Base-by-base conservation (phyloP, 768 basidiomycete species). In the Pseudohyphozyma bogoriensis region DNA sequence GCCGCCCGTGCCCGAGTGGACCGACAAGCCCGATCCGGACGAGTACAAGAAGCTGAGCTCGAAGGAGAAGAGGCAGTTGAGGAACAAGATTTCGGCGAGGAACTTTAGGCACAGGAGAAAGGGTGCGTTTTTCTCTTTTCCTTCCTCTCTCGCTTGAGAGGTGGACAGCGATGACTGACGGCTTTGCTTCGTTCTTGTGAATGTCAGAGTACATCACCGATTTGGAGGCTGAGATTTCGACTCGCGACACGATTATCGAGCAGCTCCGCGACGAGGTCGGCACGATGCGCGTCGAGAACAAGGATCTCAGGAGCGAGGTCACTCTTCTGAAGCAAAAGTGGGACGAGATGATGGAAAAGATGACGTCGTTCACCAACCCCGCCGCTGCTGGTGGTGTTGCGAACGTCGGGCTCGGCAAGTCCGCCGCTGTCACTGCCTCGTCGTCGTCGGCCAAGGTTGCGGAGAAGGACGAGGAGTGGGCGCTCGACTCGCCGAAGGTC, bases 71-170 rank as follows among this genome's bases (percentile, higher is more conserved):
- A 77, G 95, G 12, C 93, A 97, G 73, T 77, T 97, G 45, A 74
- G 93, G 53, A 99, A 99, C 77, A 99, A 99, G 83, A 90, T 96
- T 68, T 86, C 84, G 66, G 93, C 93, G 0, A 77, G 92, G 56
- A 95, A 93, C 72, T 96, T 96, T 76, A 80, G 93, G n/a, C 87
- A 90, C 32, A 77, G 93, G 39, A 79, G 91, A 73, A 97, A 96
- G 78, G 92, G 89, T 87, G 32, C 50, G 74, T 71, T 35, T 39
- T 15, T 46, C 20, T 51, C 51, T 45, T 58, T 54, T 44, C 32
- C 9, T 57, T 29, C n/a, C 37, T 45, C 13, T 39, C 22, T 7
- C 33, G 45, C 39, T 20, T 33, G 15, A n/a, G 26, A 32, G 58
- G 4, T 51, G 15, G 46, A 47, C 11, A 10, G 37, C 26, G 46